Percentiles rank a stretch among this genome's conserved stretches.
Conservation (phyloP, 1,139 yeast genomes). For the Schwanniomyces etchellsii region DNA sequence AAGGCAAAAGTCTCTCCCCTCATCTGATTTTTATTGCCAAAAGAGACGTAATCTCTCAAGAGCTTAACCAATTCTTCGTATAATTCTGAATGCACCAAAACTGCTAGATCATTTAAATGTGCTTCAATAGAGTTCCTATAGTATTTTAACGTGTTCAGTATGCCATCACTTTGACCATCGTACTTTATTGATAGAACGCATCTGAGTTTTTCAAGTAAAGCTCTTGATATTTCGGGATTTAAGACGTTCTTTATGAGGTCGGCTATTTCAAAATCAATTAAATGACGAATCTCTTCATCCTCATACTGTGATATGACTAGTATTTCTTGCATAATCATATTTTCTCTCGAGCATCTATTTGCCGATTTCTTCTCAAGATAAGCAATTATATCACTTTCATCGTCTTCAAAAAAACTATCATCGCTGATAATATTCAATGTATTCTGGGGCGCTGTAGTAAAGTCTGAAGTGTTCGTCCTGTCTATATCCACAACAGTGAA, state of each 20-base stretch:
- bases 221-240: too few species aligned
- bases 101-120: constrained; percentile 3
- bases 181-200: constrained; percentile 6
- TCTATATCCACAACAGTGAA: too few species aligned
- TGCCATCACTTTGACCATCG: constrained; percentile 3
- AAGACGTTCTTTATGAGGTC: constrained; percentile 1
- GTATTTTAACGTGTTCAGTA: constrained; percentile 2
- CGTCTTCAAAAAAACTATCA: too few species aligned
- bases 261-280: constrained; percentile 2
- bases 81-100: constrained; percentile 1
- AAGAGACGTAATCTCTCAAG: constrained; percentile 6
- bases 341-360: background rate
- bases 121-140: constrained; percentile 3
- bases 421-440: too few species aligned
- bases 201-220: constrained; percentile 4
- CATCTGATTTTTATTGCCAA: constrained; percentile 4
- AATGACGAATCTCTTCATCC: background rate
- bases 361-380: background rate
- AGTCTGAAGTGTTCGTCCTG: too few species aligned
- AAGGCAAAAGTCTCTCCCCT: constrained; percentile 3
- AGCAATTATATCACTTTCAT: background rate
- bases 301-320: background rate
- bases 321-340: background rate
- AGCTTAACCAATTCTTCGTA: constrained; percentile 1
- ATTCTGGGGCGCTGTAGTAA: too few species aligned